These are phyloP conservation scores for Effrenium voratum DNA, from an alignment of 73 alveolate genomes.

Conservation along the genomic window DNA sequence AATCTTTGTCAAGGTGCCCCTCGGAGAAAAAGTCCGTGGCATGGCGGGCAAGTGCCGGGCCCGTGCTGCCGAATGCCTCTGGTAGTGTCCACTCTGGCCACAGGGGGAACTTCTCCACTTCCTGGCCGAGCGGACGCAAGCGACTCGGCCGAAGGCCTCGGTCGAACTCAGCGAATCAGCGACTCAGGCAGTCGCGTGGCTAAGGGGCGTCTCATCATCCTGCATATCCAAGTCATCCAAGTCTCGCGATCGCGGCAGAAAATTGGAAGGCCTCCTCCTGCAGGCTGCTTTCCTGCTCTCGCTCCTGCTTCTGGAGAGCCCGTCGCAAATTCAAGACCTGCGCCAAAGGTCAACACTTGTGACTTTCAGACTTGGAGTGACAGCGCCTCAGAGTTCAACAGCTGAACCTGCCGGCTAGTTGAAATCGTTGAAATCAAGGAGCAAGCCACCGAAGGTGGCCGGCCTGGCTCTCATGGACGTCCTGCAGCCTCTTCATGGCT, in stretches of 20 bases:
- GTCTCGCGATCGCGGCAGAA: neutral
- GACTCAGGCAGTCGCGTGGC: neutral
- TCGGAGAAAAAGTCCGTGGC: constrained; percentile 29
- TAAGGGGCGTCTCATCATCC: neutral
- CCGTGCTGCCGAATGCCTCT: constrained; percentile 12
- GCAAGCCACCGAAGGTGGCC: too few species aligned
- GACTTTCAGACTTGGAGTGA: too few species aligned
- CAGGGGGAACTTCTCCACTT: constrained; percentile 39
- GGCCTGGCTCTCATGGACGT: constrained; percentile 59
- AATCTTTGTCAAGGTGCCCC: neutral
- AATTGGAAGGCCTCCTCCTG: neutral
- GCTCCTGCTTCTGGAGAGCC: constrained; percentile 29
- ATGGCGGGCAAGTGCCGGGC: too few species aligned
- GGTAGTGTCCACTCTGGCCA: constrained; percentile 83
- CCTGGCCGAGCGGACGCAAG: neutral
- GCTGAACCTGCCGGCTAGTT: too few species aligned
- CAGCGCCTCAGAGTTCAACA: too few species aligned
- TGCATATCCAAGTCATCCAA: neutral
- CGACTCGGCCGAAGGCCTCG: too few species aligned
- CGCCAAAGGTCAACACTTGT: too few species aligned
- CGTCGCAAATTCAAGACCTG: neutral
- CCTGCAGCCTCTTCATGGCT: constrained; percentile 53
- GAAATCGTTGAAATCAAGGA: too few species aligned
- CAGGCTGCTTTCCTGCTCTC: neutral
- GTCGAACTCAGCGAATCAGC: neutral